These are phyloP conservation scores for Peronospora destructor DNA, from an alignment of 352 stramenopile species.

Conservation along the genomic window DNA sequence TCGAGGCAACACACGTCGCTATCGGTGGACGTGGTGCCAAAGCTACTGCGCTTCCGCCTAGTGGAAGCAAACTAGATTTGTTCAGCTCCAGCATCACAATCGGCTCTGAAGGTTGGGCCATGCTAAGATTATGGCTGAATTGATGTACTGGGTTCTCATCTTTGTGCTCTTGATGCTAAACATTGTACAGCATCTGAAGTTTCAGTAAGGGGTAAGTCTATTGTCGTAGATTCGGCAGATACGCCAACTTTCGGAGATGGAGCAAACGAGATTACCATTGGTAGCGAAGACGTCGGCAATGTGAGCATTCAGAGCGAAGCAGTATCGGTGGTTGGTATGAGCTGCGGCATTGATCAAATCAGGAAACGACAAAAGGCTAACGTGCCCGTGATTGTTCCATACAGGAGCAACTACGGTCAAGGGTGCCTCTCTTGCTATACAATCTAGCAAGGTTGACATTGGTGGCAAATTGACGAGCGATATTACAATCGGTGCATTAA, in stretches of 20 bases:
- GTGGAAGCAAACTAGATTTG: slow-evolving; percentile 20
- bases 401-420: slow-evolving; percentile 24
- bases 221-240: slow-evolving; percentile 22
- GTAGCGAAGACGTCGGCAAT: slow-evolving; percentile 16
- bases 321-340: slow-evolving; percentile 26
- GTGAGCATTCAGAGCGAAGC: slow-evolving; percentile 14
- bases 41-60: slow-evolving; percentile 13
- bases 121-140: slow-evolving; percentile 1
- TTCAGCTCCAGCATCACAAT: slow-evolving; percentile 30
- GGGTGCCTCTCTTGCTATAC: slow-evolving; percentile 20
- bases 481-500: slow-evolving; percentile 29
- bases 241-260: slow-evolving; percentile 20
- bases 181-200: slow-evolving; percentile 23
- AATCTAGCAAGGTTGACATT: slow-evolving; percentile 26
- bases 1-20: slow-evolving; percentile 27
- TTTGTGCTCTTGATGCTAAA: neutral
- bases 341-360: neutral
- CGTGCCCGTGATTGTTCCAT: neutral
- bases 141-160: slow-evolving; percentile 4
- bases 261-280: slow-evolving; percentile 16
- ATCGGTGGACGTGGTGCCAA: slow-evolving; percentile 31
- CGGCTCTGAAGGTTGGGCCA: slow-evolving; percentile 26
- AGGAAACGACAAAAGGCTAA: neutral
- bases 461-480: slow-evolving; percentile 30
- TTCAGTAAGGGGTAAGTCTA: slow-evolving; percentile 19